Conservation (phyloP, 805 yeast species). For the Candida ficus region DNA sequence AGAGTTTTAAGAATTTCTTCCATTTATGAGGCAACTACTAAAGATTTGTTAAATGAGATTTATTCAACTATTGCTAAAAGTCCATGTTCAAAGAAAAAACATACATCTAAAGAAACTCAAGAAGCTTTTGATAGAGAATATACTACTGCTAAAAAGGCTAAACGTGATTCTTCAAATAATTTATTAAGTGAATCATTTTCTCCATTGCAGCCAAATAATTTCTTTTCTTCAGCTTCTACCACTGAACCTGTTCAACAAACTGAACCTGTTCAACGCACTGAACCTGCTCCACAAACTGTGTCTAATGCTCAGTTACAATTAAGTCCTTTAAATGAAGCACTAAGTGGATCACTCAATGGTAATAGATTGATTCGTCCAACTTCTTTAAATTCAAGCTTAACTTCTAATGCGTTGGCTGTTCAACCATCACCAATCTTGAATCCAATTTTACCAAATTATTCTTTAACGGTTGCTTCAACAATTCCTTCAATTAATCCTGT, state of each 20-base stretch:
- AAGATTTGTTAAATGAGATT: conserved; percentile 19
- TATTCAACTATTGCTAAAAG: conserved; percentile 19
- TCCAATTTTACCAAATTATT: no score
- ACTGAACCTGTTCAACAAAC: not conserved
- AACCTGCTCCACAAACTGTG: no score
- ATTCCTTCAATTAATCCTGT: not conserved
- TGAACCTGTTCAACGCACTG: no score
- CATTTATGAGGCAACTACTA: conserved; percentile 18
- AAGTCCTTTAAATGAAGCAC: not conserved
- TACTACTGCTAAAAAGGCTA: not conserved
- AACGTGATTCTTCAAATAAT: not conserved
- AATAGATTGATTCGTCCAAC: no score
- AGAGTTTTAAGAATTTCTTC: conserved; percentile 21
- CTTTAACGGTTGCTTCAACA: no score
- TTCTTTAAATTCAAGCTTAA: no score
- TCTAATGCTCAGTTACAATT: no score
- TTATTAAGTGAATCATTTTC: not conserved
- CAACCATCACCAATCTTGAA: no score
- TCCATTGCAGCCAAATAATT: conserved; percentile 7
- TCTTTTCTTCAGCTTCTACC: conserved; percentile 1
- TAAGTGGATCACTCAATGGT: conserved; percentile 6
- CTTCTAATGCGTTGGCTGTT: no score
- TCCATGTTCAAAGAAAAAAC: conserved; percentile 23
- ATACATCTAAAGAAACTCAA: conserved; percentile 18
- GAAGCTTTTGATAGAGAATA: conserved; percentile 1